Conservation (phyloP, 768 basidiomycete genomes). For the Phylloporus scabripes region DNA sequence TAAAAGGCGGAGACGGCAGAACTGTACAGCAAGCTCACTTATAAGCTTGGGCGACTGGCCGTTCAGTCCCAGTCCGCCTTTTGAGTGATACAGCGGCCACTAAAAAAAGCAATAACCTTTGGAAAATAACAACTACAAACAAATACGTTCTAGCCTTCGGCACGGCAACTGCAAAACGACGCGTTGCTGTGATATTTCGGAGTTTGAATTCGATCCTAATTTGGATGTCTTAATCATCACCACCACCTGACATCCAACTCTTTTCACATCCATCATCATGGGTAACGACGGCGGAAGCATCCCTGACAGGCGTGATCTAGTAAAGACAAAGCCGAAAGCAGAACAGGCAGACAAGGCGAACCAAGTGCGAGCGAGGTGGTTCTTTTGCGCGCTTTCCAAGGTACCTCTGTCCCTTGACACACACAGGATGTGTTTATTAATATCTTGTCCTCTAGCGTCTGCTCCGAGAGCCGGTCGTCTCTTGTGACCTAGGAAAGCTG, state of each 20-base stretch:
- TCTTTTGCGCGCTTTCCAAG: constrained; percentile 94
- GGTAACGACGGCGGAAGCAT: constrained; percentile 90
- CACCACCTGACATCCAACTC: neutral
- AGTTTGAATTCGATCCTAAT: neutral
- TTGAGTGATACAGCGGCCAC: neutral
- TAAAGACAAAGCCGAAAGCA: constrained; percentile 68
- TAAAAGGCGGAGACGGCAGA: constrained; percentile 10
- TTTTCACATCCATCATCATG: constrained; percentile 40
- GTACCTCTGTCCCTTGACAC: constrained; percentile 34
- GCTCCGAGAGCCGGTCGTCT: constrained; percentile 85
- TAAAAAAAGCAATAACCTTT: constrained; percentile 18
- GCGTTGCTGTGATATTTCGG: neutral
- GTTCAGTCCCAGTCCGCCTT: constrained; percentile 5
- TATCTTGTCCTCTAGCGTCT: constrained; percentile 47
- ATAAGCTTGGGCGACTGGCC: constrained; percentile 1
- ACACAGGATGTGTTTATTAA: neutral
- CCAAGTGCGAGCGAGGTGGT: constrained; percentile 82
- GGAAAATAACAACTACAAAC: constrained; percentile 24
- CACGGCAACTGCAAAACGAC: neutral
- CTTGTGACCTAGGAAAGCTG: constrained; percentile 87
- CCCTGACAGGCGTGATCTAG: constrained; percentile 76
- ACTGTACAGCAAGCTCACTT: constrained; percentile 4
- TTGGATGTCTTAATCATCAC: constrained; percentile 4
- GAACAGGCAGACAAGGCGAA: constrained; percentile 91
- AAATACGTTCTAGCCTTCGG: neutral